Evolutionary conservation across 345 rosid genomes (phyloP), one percentile per base, ranked within the genome.

Genomic region (Populus pruinosa): DNA sequence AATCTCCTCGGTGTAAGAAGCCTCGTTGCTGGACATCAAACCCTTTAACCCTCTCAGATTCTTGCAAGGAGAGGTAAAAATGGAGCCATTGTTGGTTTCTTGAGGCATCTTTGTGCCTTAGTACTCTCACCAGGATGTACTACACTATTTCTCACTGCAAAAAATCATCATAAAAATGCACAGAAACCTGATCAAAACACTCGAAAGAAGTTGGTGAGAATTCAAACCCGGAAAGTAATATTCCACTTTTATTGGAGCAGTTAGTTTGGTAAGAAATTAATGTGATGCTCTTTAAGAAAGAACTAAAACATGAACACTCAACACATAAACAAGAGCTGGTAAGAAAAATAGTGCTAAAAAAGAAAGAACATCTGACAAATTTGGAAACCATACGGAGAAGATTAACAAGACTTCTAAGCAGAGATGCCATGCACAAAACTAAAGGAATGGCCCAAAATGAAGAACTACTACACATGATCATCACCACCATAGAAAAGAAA

Each of bases 1-100:
- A 20, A 79, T 80, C 77, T 90, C 90, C 17, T 87, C 97, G 21
- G 73, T 39, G 78, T 66, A 70, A 36, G 82, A 63, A 20, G 82
- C 83, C 73, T 85, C 33, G 16, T 67, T 87, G 77, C 73, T 80
- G 1, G 88, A 83, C 67, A 72, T 78, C 81, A 76, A 76, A 74
- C 86, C 65, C 83, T 89, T 91, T 49, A 85, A 47, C 67, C 93
- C 97, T 83, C 91, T 85, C 77, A 85, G 41, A 69, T 81, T 89
- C 87, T 87, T 89, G 80, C 80, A 76, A 7, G 94, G 92, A 73
- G 94, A 88, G 20, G 63, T 70, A 56, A 85, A 85, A 10, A 76
- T 43, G 56, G 85, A 39, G 43, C 64, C 76, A 16, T 25, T n/a
- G 74, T 76, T 84, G 67, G 79, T 29, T 82, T 91, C 98, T 80